Percentiles rank a stretch among this genome's conserved stretches.
Conservation (phyloP, 2,329 filamentous ascomycete genomes). For the Leptosphaerulina australis region DNA sequence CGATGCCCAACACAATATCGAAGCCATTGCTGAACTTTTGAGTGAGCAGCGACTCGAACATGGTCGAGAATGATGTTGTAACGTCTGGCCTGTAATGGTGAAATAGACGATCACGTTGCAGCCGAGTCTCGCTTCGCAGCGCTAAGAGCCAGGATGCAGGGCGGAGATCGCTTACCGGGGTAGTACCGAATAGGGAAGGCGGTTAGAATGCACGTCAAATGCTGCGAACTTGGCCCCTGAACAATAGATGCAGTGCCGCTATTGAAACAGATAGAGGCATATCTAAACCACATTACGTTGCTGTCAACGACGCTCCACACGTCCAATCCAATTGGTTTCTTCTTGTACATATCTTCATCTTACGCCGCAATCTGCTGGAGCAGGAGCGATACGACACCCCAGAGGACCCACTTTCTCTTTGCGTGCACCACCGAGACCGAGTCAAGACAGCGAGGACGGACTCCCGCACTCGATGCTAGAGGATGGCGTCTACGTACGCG, state of each 20-base stretch:
- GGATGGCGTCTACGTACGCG: slow-evolving; percentile 56
- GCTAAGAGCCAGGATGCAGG: slow-evolving; percentile 13
- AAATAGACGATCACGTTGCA: slow-evolving; percentile 21
- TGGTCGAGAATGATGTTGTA: slow-evolving; percentile 19
- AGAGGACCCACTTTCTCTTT: slow-evolving; percentile 19
- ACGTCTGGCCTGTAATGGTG: slow-evolving; percentile 25
- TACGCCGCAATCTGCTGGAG: not conserved
- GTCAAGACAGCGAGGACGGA: slow-evolving; percentile 28
- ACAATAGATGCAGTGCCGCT: slow-evolving; percentile 17
- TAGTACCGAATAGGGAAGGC: slow-evolving; percentile 20
- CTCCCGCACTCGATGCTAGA: slow-evolving; percentile 24
- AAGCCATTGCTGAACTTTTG: slow-evolving; percentile 34
- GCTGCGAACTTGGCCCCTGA: slow-evolving; percentile 18
- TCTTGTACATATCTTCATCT: slow-evolving; percentile 3
- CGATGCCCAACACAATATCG: slow-evolving; percentile 50
- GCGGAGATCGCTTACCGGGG: slow-evolving; percentile 10
- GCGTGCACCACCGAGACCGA: slow-evolving; percentile 20
- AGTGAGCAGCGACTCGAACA: slow-evolving; percentile 44
- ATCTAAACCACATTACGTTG: slow-evolving; percentile 17
- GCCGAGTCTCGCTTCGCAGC: slow-evolving; percentile 16
- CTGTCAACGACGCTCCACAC: slow-evolving; percentile 13
- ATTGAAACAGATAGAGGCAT: slow-evolving; percentile 28
- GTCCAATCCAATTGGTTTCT: slow-evolving; percentile 14
- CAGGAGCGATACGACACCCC: slow-evolving; percentile 8
- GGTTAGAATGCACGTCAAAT: slow-evolving; percentile 18